Evolutionary conservation across 176 grass and related monocot genomes (phyloP), one percentile per base, ranked within the genome.

Genomic region (Puccinellia tenuiflora): DNA sequence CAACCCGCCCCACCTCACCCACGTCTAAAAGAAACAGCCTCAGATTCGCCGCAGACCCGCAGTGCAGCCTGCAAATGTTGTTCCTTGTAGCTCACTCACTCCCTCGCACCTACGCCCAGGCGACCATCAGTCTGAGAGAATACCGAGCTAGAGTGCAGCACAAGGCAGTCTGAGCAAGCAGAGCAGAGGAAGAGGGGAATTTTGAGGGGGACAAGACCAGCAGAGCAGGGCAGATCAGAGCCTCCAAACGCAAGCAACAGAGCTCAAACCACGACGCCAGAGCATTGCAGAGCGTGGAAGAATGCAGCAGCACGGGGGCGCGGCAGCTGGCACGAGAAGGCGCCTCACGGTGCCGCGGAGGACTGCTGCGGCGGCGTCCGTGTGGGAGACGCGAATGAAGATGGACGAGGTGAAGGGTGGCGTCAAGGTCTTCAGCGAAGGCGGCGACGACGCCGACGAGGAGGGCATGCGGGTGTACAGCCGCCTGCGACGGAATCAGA

Each of bases 351-450:
- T 89, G 76, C 81, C 78, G 5, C 88, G 89, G 67, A 25, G 75
- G 18, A 22, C 13, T 0, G 31, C 83, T 4, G 81, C 28, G 28
- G 68, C 30, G 6, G 87, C 84, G 70, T 99, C 93, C 18, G 88
- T 90, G 79, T 92, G 91, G 87, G 91, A 92, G 81, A 85, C 89
- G 7, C 81, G 87, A 88, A 96, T 94, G 93, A 91, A 70, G 84
- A 92, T 99, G 93, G 96, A 96, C 73, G 93, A 96, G 68, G 93
- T 86, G 20, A 93, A 94, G 55, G 93, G 89, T 28, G 97, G 93
- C 46, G 84, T 96, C 82, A 99, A 96, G 89, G 97, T 93, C 17
- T 99, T 99, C 68, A 96, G 83, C 82, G 91, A 52, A 33, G 85
- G 68, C 9, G 79, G 52, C 25, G 86, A 83, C 56, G 76, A 83